Conservation (phyloP, 371 early-diverging fungal genomes). For the Mucor sp. region DNA sequence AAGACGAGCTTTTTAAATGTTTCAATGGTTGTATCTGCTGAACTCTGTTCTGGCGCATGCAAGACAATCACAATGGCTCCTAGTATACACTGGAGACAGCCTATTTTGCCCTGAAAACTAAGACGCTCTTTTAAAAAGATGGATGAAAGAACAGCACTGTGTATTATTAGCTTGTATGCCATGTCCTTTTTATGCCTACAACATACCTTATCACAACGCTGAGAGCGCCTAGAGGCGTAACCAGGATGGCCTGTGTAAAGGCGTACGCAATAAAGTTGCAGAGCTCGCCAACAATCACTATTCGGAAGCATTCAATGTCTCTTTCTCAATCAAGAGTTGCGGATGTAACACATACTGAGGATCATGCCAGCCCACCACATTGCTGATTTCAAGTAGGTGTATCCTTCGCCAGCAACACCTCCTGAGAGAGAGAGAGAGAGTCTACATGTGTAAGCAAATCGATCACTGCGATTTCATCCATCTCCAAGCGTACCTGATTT, state of each 20-base stretch:
- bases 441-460: neutral
- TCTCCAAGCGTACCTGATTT: conserved; percentile 45
- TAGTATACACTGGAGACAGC: conserved; percentile 89
- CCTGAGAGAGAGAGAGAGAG: too few species aligned
- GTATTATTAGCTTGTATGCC: neutral
- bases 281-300: conserved; percentile 85
- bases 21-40: conserved; percentile 74
- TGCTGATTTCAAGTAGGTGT: conserved; percentile 79
- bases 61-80: conserved; percentile 90
- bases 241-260: conserved; percentile 92
- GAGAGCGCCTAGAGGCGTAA: conserved; percentile 95
- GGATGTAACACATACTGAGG: conserved; percentile 52
- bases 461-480: neutral
- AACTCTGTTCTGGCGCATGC: conserved; percentile 89
- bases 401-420: conserved; percentile 75
- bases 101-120: conserved; percentile 83
- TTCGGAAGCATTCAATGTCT: neutral
- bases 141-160: conserved; percentile 87
- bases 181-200: neutral
- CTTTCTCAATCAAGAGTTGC: neutral
- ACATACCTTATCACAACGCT: conserved; percentile 65
- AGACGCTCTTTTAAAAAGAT: conserved; percentile 89
- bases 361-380: conserved; percentile 97
- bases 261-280: conserved; percentile 95
- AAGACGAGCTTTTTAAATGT: conserved; percentile 77